A percentile compares a stretch with the other conserved stretches of the same genome.
Evolutionary conservation across 441 rosid species (phyloP).

Genomic region (Monsonia emarginata): DNA sequence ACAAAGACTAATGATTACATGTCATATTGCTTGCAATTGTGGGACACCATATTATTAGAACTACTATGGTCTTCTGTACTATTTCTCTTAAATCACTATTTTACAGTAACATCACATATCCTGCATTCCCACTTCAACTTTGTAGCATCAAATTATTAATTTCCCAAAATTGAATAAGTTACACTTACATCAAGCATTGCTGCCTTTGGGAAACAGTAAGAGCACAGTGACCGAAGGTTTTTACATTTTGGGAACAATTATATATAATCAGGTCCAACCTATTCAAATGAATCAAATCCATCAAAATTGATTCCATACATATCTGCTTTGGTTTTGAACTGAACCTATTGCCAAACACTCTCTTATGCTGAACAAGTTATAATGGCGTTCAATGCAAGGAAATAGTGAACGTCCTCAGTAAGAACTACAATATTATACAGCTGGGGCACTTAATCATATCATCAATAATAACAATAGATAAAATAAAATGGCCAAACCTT

Average conservation of each 20-base stretch:
- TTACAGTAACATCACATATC: background rate
- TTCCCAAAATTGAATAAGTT: background rate
- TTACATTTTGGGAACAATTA: background rate
- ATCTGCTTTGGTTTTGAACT: background rate
- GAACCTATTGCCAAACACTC: background rate
- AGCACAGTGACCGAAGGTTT: background rate
- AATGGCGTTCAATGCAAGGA: background rate
- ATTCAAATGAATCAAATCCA: background rate
- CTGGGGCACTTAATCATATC: background rate
- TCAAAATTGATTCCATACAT: background rate
- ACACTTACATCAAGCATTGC: background rate
- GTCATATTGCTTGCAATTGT: background rate
- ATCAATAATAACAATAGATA: background rate
- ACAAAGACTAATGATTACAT: background rate
- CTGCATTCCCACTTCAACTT: background rate
- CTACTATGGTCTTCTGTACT: background rate
- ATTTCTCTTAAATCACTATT: background rate
- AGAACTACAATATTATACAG: background rate
- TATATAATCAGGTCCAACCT: background rate
- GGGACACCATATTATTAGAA: background rate
- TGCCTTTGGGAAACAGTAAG: background rate
- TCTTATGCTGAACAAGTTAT: background rate
- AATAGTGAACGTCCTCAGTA: background rate
- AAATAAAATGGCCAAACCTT: conserved; percentile 42
- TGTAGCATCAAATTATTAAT: background rate